Percentiles rank a stretch among this genome's conserved stretches.
Evolutionary conservation across 768 basidiomycete species (phyloP).

Genomic region (Phallus indusiatus): DNA sequence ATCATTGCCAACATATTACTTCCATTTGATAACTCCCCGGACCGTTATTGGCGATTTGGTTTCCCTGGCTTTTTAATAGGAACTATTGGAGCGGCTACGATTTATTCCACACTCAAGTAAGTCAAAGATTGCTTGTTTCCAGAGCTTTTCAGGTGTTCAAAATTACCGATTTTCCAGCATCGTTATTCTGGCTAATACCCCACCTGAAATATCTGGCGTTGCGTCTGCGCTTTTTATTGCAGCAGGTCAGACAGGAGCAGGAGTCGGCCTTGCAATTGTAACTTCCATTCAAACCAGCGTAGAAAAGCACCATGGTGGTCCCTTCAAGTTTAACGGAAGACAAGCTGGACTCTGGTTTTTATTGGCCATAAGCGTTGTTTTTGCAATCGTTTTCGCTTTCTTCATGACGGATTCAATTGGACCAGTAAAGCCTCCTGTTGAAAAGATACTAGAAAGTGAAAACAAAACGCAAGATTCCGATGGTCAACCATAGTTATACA

Average conservation of each 20-base stretch:
- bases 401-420: conserved; percentile 18
- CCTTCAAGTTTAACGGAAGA: conserved; percentile 28
- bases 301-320: conserved; percentile 23
- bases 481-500: too few relatives aligned
- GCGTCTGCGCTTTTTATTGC: conserved; percentile 47
- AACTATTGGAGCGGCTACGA: conserved; percentile 34
- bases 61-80: conserved; percentile 47
- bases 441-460: too few relatives aligned
- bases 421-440: not conserved
- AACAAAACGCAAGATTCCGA: too few relatives aligned
- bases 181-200: conserved; percentile 40
- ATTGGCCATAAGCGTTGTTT: conserved; percentile 27
- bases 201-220: conserved; percentile 39
- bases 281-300: conserved; percentile 40
- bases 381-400: conserved; percentile 22
- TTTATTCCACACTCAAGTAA: conserved; percentile 40
- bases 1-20: conserved; percentile 33
- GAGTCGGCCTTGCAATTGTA: conserved; percentile 39
- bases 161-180: conserved; percentile 25
- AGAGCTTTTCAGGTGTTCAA: not conserved
- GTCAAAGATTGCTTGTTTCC: conserved; percentile 11
- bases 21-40: conserved; percentile 29
- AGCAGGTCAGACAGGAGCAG: conserved; percentile 42
- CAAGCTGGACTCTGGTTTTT: conserved; percentile 34
- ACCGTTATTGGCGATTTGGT: conserved; percentile 35